Evolutionary conservation across 495 filamentous ascomycete genomes (phyloP).

Genomic region (Chaetomium cochliodes): DNA sequence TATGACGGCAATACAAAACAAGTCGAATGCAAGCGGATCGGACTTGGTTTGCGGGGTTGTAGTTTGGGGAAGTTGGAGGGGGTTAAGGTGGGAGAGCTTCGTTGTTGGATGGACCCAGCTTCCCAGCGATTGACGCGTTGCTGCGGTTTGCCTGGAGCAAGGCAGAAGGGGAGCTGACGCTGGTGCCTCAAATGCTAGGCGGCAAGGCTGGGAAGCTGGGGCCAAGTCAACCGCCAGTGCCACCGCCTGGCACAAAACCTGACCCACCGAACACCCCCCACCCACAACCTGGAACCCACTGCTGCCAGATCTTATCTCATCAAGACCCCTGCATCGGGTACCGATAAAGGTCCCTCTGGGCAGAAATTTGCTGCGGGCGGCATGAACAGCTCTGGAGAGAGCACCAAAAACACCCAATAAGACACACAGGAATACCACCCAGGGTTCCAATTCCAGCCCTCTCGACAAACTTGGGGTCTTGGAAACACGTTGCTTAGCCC

Average conservation of each 20-base stretch:
- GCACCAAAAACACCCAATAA: constrained; percentile 32
- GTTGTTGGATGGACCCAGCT: constrained; percentile 32
- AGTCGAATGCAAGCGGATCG: background rate
- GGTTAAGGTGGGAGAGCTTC: constrained; percentile 34
- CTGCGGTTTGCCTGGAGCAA: constrained; percentile 43
- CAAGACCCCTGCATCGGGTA: constrained; percentile 24
- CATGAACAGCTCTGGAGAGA: constrained; percentile 24
- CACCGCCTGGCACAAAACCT: background rate
- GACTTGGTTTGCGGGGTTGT: constrained; percentile 10
- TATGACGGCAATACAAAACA: constrained; percentile 1
- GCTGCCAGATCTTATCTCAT: constrained; percentile 30
- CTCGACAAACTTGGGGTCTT: constrained; percentile 27
- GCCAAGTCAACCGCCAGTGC: no score
- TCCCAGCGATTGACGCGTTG: constrained; percentile 40
- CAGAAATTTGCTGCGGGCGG: constrained; percentile 40
- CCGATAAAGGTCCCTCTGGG: constrained; percentile 34
- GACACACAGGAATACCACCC: constrained; percentile 19
- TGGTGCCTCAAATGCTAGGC: constrained; percentile 28
- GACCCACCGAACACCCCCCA: background rate
- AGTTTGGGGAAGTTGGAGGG: constrained; percentile 16
- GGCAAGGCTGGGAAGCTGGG: background rate
- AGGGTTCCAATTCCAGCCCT: constrained; percentile 25
- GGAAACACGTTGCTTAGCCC: constrained; percentile 13
- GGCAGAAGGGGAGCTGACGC: constrained; percentile 27
- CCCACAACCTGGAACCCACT: background rate